phyloP scores from a whole-genome alignment of 2,329 filamentous ascomycete species.

The Ilyonectria destructans region DNA sequence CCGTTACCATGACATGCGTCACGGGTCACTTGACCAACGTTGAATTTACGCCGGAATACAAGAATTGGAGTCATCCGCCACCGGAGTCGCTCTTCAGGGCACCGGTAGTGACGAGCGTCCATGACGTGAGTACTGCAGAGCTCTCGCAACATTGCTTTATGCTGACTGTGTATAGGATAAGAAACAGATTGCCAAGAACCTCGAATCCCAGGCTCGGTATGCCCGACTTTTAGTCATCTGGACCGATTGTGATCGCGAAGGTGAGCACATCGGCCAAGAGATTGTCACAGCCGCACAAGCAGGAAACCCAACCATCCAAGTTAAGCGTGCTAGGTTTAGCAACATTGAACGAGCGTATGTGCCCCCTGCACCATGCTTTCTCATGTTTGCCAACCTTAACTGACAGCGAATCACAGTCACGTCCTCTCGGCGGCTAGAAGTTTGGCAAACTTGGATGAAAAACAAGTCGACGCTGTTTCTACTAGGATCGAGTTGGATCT shows the following conservation, averaged over 20 bases:
- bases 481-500: conserved; percentile 94
- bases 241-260: conserved; percentile 99
- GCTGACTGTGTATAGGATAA: conserved; percentile 73
- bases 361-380: conserved; percentile 11
- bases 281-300: conserved; percentile 86
- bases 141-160: not conserved
- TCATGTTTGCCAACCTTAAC: not conserved
- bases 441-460: conserved; percentile 85
- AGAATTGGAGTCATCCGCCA: conserved; percentile 85
- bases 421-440: conserved; percentile 86
- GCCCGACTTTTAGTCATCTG: conserved; percentile 91
- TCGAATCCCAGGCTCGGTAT: conserved; percentile 82
- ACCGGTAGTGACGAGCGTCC: conserved; percentile 78
- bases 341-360: conserved; percentile 92
- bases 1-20: conserved; percentile 95
- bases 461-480: conserved; percentile 88
- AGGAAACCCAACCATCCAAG: conserved; percentile 81
- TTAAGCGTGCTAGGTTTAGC: conserved; percentile 92
- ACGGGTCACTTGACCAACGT: conserved; percentile 87
- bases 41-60: conserved; percentile 83
- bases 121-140: conserved; percentile 68
- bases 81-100: conserved; percentile 88
- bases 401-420: conserved; percentile 71
- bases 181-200: conserved; percentile 86
- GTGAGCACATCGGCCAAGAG: conserved; percentile 95